These are phyloP conservation scores for Blastocrithidia nonstop DNA, from an alignment of 208 protist genomes.

Conservation along the genomic window DNA sequence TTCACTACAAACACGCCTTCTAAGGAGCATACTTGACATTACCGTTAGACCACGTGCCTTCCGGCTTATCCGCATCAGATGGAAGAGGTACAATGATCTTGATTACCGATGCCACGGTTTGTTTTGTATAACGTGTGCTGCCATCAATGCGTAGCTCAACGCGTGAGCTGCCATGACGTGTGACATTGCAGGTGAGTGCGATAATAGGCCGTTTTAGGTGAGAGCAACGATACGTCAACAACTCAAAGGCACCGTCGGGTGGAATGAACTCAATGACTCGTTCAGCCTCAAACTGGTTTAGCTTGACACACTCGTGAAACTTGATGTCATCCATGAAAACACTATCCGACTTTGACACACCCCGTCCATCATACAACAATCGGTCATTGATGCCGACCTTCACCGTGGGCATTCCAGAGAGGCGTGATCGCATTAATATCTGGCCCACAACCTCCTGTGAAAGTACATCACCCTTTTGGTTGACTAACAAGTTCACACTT, in stretches of 20 bases:
- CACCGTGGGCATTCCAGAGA: conserved; percentile 97
- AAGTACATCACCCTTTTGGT: conserved; percentile 85
- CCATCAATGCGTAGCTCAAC: conserved; percentile 90
- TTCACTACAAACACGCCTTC: conserved; percentile 93
- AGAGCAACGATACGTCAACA: conserved; percentile 95
- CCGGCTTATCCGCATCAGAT: conserved; percentile 92
- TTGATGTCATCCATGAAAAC: conserved; percentile 93
- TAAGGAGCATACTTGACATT: conserved; percentile 94
- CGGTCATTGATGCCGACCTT: conserved; percentile 97
- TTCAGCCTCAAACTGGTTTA: conserved; percentile 94
- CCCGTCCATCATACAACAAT: conserved; percentile 55
- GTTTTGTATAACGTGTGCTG: conserved; percentile 87
- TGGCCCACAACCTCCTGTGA: conserved; percentile 91
- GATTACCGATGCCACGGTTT: conserved; percentile 92
- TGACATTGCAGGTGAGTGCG: conserved; percentile 75
- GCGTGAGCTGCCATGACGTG: conserved; percentile 81
- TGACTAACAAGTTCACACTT: conserved; percentile 92
- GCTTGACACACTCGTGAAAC: conserved; percentile 97
- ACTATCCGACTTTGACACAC: conserved; percentile 9
- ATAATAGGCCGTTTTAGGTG: conserved; percentile 68
- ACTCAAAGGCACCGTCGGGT: conserved; percentile 96
- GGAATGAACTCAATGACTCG: conserved; percentile 90
- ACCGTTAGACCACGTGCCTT: conserved; percentile 83
- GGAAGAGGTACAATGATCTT: conserved; percentile 96
- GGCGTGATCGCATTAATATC: conserved; percentile 89